A percentile compares a stretch with the other conserved stretches of the same genome.
phyloP scores from a whole-genome alignment of 2,329 filamentous ascomycete species.

The Coniochaeta ligniaria region DNA sequence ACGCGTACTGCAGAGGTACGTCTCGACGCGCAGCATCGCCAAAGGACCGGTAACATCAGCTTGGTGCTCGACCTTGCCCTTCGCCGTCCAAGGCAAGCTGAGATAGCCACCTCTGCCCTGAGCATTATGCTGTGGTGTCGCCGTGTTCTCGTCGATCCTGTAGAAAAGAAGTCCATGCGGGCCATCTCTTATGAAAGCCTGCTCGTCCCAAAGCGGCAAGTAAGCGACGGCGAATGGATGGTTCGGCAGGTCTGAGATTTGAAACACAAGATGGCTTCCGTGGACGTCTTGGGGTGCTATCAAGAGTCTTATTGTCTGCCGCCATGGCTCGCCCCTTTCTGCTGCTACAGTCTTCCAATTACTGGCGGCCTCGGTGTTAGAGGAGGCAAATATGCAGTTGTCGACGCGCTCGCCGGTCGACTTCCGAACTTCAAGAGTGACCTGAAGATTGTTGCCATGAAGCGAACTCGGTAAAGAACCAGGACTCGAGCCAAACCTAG shows the following conservation, averaged over 20 bases:
- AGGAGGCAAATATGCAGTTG: conserved; percentile 79
- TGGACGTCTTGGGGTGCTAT: conserved; percentile 75
- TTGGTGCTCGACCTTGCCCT: conserved; percentile 57
- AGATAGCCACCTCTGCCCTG: conserved; percentile 81
- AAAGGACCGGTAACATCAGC: conserved; percentile 75
- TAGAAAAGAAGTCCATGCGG: conserved; percentile 76
- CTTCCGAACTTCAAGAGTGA: conserved; percentile 83
- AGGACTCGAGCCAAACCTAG: conserved; percentile 64
- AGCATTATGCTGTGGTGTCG: conserved; percentile 52
- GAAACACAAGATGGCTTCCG: conserved; percentile 81
- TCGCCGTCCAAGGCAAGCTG: conserved; percentile 69
- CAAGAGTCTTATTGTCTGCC: conserved; percentile 76
- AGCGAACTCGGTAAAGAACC: conserved; percentile 57
- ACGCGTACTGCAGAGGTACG: conserved; percentile 87
- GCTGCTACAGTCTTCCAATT: conserved; percentile 83
- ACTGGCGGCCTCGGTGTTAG: conserved; percentile 70
- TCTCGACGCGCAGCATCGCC: conserved; percentile 71
- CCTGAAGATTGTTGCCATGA: conserved; percentile 69
- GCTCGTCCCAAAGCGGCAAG: conserved; percentile 88
- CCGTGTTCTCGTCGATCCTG: conserved; percentile 86
- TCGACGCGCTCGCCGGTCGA: conserved; percentile 75
- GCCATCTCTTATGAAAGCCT: conserved; percentile 85
- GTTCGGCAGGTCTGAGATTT: conserved; percentile 76
- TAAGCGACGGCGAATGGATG: conserved; percentile 88
- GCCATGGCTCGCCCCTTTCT: conserved; percentile 77